phyloP scores from a whole-genome alignment of 2,329 filamentous ascomycete genomes.

The Onygenales sp. region DNA sequence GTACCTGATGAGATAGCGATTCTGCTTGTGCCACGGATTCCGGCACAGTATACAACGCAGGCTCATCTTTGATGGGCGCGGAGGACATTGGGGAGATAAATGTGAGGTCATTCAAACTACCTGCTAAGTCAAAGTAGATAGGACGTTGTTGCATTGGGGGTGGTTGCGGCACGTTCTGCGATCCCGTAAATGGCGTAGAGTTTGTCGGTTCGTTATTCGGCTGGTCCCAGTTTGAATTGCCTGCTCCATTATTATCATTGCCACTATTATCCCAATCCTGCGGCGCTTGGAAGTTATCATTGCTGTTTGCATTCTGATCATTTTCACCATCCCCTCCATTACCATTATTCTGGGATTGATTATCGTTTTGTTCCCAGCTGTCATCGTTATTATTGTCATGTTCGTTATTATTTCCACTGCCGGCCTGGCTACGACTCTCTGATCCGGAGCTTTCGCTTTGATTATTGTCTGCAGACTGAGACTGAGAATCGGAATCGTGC shows the following conservation, averaged over 20 bases:
- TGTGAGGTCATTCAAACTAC: not conserved
- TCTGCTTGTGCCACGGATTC: slow-evolving; percentile 8
- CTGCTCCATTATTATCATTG: not conserved
- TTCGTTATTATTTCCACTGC: not conserved
- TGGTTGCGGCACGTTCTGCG: not conserved
- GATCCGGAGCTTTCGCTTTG: not conserved
- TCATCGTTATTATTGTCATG: not conserved
- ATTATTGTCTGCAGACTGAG: not conserved
- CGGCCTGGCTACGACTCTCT: not conserved
- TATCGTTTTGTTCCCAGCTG: not conserved
- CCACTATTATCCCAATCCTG: not conserved
- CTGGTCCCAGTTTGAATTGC: not conserved
- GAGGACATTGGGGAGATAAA: slow-evolving; percentile 8
- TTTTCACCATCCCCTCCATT: slow-evolving; percentile 1
- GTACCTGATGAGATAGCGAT: slow-evolving; percentile 21
- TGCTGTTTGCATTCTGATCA: not conserved
- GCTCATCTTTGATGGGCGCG: slow-evolving; percentile 8
- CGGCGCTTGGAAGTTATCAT: not conserved
- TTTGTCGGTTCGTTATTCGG: not conserved
- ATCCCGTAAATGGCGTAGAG: not conserved
- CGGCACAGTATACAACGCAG: slow-evolving; percentile 14
- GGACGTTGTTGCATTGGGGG: not conserved
- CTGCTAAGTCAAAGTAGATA: not conserved
- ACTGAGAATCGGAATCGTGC: not conserved
- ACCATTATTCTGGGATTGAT: not conserved